These are phyloP conservation scores for Diphasiastrum complanatum DNA, from an alignment of 83 land plant species.

Conservation along the genomic window DNA sequence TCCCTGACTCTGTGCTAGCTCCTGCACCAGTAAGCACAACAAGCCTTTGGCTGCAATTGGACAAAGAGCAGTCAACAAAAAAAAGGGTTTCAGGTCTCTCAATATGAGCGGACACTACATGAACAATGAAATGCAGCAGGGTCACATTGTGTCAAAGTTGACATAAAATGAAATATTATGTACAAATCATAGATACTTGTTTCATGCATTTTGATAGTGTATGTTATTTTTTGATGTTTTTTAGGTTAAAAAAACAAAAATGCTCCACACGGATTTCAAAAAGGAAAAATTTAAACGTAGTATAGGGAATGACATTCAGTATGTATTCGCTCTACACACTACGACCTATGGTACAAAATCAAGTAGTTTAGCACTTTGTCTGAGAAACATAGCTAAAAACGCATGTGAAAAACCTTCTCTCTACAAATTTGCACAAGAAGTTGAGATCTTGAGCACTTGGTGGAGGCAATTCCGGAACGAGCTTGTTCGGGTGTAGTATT, in stretches of 20 bases:
- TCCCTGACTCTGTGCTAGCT: slow-evolving; percentile 30
- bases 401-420: slow-evolving; percentile 1
- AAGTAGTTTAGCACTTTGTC: neutral
- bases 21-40: slow-evolving; percentile 34
- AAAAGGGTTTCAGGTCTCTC: neutral
- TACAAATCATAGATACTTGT: no score
- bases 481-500: neutral
- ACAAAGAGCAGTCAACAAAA: neutral
- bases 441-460: slow-evolving; percentile 9
- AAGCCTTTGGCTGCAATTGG: slow-evolving; percentile 20
- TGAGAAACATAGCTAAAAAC: no score
- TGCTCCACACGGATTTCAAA: no score
- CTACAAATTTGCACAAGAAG: slow-evolving; percentile 11
- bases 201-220: no score
- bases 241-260: no score
- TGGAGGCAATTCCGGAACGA: slow-evolving; percentile 18
- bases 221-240: no score
- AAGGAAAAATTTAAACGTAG: no score
- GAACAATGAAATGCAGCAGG: neutral
- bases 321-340: neutral
- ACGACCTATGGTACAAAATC: neutral
- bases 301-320: no score
- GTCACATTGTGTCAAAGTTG: no score
- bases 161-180: no score
- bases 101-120: neutral